Evolutionary conservation across 2,329 filamentous ascomycete genomes (phyloP), one percentile per base, ranked within the genome.

Genomic region (Talaromyces sp.): DNA sequence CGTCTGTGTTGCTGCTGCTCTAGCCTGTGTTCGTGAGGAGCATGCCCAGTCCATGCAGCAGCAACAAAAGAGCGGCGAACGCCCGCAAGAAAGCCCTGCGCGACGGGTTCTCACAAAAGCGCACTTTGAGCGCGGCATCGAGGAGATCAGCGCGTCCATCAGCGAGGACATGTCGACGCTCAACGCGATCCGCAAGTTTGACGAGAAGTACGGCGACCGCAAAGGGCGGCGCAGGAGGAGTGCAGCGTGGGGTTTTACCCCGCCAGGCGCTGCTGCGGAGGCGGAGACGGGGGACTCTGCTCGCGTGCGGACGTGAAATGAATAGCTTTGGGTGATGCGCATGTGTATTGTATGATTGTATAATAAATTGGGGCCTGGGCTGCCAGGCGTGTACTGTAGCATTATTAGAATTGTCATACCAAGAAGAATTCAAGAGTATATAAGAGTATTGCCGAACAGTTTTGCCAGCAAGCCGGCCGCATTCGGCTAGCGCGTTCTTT

Each of bases 91-190:
- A 53, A 91, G 90, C 70, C 89, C 90, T n/a, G n/a, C n/a, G 0
- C 86, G 84, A 67, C 85, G 91, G 10, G 83, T 82, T 0, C 81
- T 99, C 31, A 81, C 78, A 3, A 75, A 77, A 24, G 74, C 81
- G 2, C 95, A 99, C 76, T 98, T 99, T 70, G 89, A 93, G 17
- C 89, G 86, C 66, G 95, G 91, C 2, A 81, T 96, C 68, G 84
- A 86, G 68, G 93, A 98, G 75, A 96, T 99, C 66, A 90, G 89
- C 59, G 92, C 95, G 0, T 96, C 90, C 68, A 93, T 97, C 66
- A 93, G 86, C 68, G 93, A 97, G 74, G 93, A 99, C 70, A 98
- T 97, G 93, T 82, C 86, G 55, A 91, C 86, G 32, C 79, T 99
- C 64, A 85, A 86, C 65, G 90, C 90, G 13, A 96, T 99, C 68